Percentiles rank a stretch among this genome's conserved stretches.
These are phyloP conservation scores for Phytophthora ohioensis DNA, from an alignment of 352 stramenopile genomes.

Conservation along the genomic window DNA sequence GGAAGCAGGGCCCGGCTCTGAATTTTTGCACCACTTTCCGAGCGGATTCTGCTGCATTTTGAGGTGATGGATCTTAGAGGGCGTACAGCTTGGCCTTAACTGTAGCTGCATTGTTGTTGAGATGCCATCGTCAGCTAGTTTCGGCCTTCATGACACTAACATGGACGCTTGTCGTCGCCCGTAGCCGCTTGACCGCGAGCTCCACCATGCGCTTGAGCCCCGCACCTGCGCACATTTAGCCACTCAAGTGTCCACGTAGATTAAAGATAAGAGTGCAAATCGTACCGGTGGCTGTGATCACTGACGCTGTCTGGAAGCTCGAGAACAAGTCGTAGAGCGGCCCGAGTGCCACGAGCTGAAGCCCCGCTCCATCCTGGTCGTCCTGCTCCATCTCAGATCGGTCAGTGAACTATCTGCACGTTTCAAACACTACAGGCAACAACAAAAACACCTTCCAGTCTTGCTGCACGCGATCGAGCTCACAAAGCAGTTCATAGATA, in stretches of 20 bases:
- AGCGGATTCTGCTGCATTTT: slow-evolving; percentile 13
- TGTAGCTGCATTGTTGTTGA: neutral
- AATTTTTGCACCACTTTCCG: slow-evolving; percentile 1
- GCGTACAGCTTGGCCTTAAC: neutral
- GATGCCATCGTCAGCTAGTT: too few relatives aligned
- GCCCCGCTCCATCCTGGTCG: slow-evolving; percentile 11
- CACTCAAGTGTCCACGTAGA: neutral
- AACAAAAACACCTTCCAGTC: slow-evolving; percentile 27
- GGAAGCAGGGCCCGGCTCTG: neutral
- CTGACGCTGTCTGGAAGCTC: slow-evolving; percentile 42
- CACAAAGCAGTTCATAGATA: slow-evolving; percentile 47
- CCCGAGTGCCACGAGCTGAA: slow-evolving; percentile 41
- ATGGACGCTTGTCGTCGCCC: slow-evolving; percentile 33
- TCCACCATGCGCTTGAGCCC: slow-evolving; percentile 57
- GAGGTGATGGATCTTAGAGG: slow-evolving; percentile 14
- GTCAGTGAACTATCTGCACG: slow-evolving; percentile 20
- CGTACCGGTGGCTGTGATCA: slow-evolving; percentile 48
- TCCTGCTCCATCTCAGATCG: slow-evolving; percentile 23
- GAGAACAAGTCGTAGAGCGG: slow-evolving; percentile 49
- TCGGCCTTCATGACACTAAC: slow-evolving; percentile 31
- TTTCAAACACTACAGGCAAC: slow-evolving; percentile 11
- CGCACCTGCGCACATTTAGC: too few relatives aligned
- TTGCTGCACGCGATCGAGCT: slow-evolving; percentile 41
- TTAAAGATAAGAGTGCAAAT: neutral
- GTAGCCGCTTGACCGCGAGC: slow-evolving; percentile 58